Evolutionary conservation across 441 rosid genomes (phyloP), one percentile per base, ranked within the genome.

Genomic region (Populus tomentosa): DNA sequence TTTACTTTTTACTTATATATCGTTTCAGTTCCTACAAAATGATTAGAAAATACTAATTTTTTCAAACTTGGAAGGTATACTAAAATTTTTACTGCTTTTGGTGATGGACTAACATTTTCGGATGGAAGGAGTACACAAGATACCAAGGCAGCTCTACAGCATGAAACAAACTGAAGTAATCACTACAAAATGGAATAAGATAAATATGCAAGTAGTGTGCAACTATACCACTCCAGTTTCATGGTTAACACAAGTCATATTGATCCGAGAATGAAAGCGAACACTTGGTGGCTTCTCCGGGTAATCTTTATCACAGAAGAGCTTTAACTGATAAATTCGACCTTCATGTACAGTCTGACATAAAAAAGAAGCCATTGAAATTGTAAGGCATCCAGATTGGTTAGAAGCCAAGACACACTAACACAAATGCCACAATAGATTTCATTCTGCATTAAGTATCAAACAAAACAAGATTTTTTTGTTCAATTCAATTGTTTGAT

Each of bases 261-360:
- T 95, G 84, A 95, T 82, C 78, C 97, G 93, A 46, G 98, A 94
- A 84, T 95, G 97, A 82, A 94, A 94, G 65, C 97, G 93, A 75
- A 92, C 97, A 80, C 87, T 91, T 38, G 98, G 99, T 56, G 99
- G 99, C 87, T 89, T 95, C 88, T 95, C 98, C 0, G 99, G 99
- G 82, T 94, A 95, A 84, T 95, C 99, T 87, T 95, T 92, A 87
- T 94, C 98, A 7, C 98, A 95, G 83, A 95, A 94, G 82, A 94
- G 93, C 95, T 95, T 95, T 91, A 95, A 85, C 87, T 95, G 98
- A 87, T 95, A 95, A 80, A 95, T 95, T 73, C 97, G 86, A 69
- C 99, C 97, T 77, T 94, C 98, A 81, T 95, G 97, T 69, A 95
- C 99, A 73, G 95, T 90, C 99, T 95, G 88, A 8, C 75, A 78